Evolutionary conservation across 2,329 filamentous ascomycete species (phyloP).

Genomic region (Ophiocordyceps camponoti-leonardi): DNA sequence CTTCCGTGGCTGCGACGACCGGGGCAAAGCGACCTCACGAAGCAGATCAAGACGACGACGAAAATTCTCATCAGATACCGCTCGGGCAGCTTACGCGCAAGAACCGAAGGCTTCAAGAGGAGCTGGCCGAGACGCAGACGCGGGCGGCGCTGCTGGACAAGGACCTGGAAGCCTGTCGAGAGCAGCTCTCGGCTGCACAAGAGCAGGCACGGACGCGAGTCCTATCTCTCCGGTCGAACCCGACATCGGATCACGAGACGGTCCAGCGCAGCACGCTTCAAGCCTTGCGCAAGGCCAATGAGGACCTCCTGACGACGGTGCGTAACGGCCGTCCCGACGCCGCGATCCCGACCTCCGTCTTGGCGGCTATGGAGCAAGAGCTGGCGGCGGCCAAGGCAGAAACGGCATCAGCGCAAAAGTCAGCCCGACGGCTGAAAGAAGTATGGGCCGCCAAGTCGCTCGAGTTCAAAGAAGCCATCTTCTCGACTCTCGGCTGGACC

Average conservation of each 20-base stretch:
- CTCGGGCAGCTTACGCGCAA: slow-evolving; percentile 75
- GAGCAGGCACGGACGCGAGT: slow-evolving; percentile 63
- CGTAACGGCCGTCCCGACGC: slow-evolving; percentile 25
- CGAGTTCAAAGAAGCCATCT: slow-evolving; percentile 92
- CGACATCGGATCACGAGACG: slow-evolving; percentile 69
- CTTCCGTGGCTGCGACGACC: slow-evolving; percentile 25
- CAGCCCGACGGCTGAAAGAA: slow-evolving; percentile 70
- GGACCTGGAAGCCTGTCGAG: slow-evolving; percentile 54
- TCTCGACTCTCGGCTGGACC: slow-evolving; percentile 82
- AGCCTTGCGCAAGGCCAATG: slow-evolving; percentile 68
- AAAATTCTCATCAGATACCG: slow-evolving; percentile 48
- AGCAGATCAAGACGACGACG: slow-evolving; percentile 33
- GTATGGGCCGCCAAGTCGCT: slow-evolving; percentile 83
- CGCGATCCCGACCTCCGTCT: slow-evolving; percentile 58
- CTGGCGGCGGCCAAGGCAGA: slow-evolving; percentile 54
- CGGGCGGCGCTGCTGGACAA: slow-evolving; percentile 54
- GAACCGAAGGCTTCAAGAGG: slow-evolving; percentile 69
- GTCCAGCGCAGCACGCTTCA: slow-evolving; percentile 68
- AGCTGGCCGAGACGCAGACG: slow-evolving; percentile 52
- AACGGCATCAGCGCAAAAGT: slow-evolving; percentile 61
- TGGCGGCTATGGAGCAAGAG: slow-evolving; percentile 60
- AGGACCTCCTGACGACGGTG: slow-evolving; percentile 61
- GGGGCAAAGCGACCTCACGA: slow-evolving; percentile 49
- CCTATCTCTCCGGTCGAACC: slow-evolving; percentile 78
- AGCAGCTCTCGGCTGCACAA: slow-evolving; percentile 52